These are phyloP conservation scores for Cicer cuneatum DNA, from an alignment of 306 rosid genomes.

Conservation along the genomic window DNA sequence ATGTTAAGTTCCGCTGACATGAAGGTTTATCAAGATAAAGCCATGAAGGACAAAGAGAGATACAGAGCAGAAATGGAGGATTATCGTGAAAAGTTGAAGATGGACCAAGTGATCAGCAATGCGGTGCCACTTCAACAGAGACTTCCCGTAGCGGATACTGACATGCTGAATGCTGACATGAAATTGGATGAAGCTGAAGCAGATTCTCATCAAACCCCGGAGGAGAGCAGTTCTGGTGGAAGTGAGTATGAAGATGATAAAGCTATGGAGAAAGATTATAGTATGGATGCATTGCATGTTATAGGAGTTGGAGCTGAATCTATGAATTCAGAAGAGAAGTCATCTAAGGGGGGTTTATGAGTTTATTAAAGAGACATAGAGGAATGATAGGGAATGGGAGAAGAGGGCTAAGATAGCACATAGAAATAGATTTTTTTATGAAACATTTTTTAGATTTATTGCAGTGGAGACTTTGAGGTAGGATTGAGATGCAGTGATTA, in stretches of 20 bases:
- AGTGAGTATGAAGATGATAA: conserved; percentile 60
- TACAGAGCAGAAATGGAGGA: conserved; percentile 81
- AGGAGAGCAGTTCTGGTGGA: conserved; percentile 61
- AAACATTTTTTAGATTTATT: neutral
- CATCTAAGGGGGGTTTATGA: conserved; percentile 44
- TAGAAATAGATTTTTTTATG: conserved; percentile 23
- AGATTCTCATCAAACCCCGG: conserved; percentile 51
- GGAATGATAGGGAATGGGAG: neutral
- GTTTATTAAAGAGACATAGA: conserved; percentile 34
- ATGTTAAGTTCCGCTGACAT: conserved; percentile 14
- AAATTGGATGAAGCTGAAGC: conserved; percentile 57
- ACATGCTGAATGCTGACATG: conserved; percentile 52
- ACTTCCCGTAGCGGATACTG: conserved; percentile 57
- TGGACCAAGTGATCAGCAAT: conserved; percentile 65
- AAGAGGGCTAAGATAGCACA: conserved; percentile 29
- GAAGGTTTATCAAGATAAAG: conserved; percentile 92
- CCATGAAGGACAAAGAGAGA: conserved; percentile 83
- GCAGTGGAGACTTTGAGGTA: conserved; percentile 27
- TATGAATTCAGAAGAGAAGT: conserved; percentile 48
- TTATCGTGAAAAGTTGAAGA: conserved; percentile 66
- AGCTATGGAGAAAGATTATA: conserved; percentile 46
- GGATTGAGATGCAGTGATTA: conserved; percentile 38
- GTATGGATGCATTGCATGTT: conserved; percentile 46
- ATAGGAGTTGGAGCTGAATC: conserved; percentile 44
- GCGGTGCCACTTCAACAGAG: conserved; percentile 79